Conservation (phyloP, 2,329 filamentous ascomycete species). For the Herpotrichia juniperi region DNA sequence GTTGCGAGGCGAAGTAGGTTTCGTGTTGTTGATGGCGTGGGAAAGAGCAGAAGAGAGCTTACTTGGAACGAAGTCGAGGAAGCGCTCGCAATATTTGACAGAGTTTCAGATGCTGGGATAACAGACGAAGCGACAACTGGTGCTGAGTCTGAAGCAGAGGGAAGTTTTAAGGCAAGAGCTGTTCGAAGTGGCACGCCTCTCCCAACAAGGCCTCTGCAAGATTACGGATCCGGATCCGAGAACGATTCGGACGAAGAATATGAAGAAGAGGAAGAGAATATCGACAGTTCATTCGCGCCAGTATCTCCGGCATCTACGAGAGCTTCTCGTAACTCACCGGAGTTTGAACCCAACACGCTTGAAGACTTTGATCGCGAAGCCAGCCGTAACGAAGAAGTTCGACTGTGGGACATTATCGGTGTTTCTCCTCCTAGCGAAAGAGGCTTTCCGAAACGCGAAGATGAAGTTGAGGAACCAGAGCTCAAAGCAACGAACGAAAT, state of each 20-base stretch:
- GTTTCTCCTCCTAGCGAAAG: constrained; percentile 24
- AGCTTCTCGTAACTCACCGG: background rate
- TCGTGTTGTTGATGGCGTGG: constrained; percentile 48
- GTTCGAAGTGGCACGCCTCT: constrained; percentile 34
- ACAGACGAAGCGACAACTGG: constrained; percentile 28
- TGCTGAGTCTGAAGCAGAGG: constrained; percentile 16
- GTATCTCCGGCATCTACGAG: constrained; percentile 1
- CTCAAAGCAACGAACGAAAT: constrained; percentile 25
- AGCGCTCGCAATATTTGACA: constrained; percentile 17
- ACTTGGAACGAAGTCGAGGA: constrained; percentile 51
- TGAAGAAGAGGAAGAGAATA: background rate
- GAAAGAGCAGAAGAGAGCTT: constrained; percentile 44
- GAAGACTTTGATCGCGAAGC: constrained; percentile 55
- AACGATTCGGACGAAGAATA: constrained; percentile 3
- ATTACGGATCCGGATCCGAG: constrained; percentile 14
- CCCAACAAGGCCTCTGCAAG: constrained; percentile 20
- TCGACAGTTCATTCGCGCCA: constrained; percentile 1
- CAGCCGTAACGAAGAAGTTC: constrained; percentile 52
- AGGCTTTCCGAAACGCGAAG: constrained; percentile 23
- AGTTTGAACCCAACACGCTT: constrained; percentile 5
- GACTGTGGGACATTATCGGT: constrained; percentile 53
- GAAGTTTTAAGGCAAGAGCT: constrained; percentile 26
- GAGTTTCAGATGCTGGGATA: constrained; percentile 31
- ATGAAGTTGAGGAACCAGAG: constrained; percentile 30
- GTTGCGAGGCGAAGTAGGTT: constrained; percentile 60